A percentile compares a stretch with the other conserved stretches of the same genome.
Conservation (phyloP, 2,329 filamentous ascomycete genomes). For the Claviceps sp. region DNA sequence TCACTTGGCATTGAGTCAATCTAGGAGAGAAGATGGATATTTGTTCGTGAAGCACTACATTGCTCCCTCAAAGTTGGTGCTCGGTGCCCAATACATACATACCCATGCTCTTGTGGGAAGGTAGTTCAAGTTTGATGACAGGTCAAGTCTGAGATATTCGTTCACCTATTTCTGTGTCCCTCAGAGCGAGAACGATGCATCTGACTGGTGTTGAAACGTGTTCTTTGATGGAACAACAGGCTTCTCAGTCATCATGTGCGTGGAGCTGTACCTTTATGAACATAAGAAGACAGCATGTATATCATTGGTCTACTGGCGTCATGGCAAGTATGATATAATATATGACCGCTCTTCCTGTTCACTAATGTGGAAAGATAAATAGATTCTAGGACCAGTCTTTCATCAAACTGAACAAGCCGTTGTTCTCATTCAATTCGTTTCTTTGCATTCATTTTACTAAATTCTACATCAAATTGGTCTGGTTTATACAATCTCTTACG, state of each 20-base stretch:
- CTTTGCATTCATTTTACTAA: background rate
- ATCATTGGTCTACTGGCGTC: background rate
- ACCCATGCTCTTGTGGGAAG: too few species aligned
- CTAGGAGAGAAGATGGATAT: too few species aligned
- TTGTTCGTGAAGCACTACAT: too few species aligned
- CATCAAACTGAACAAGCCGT: background rate
- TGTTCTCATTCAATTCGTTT: background rate
- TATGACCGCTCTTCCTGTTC: background rate
- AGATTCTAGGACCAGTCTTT: background rate
- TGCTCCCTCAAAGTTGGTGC: too few species aligned
- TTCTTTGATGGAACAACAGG: background rate
- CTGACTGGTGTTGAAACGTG: background rate
- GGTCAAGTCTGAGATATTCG: too few species aligned
- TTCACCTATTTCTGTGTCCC: too few species aligned
- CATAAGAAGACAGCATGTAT: background rate
- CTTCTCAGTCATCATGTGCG: background rate
- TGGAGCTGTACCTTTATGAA: background rate
- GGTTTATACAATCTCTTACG: background rate
- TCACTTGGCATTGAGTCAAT: too few species aligned
- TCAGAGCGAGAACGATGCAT: background rate
- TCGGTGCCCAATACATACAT: too few species aligned
- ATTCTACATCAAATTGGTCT: background rate
- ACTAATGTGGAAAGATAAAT: background rate
- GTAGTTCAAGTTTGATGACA: too few species aligned
- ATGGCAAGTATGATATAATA: background rate